phyloP scores from a whole-genome alignment of 1,284 basidiomycete genomes.

The Wallemia hederae region DNA sequence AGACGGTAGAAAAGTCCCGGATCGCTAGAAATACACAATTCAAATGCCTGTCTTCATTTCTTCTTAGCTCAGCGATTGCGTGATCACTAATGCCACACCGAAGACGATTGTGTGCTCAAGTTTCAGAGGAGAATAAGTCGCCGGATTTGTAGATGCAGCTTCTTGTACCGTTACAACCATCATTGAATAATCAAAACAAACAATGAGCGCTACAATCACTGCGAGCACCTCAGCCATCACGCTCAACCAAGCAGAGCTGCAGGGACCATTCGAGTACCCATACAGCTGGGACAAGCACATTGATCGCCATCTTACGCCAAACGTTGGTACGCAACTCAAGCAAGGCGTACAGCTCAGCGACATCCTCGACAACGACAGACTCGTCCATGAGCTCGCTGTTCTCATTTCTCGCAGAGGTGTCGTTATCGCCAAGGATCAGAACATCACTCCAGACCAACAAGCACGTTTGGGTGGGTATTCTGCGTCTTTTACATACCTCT shows the following conservation, averaged over 20 bases:
- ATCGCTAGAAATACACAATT: too few species aligned
- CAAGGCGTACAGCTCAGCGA: neutral
- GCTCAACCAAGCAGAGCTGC: neutral
- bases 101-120: too few species aligned
- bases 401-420: constrained; percentile 9
- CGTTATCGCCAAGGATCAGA: constrained; percentile 9
- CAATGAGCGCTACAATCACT: neutral
- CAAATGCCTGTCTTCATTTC: too few species aligned
- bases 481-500: neutral
- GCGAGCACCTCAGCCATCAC: neutral
- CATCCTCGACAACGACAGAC: neutral
- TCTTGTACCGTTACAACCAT: too few species aligned
- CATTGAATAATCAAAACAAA: too few species aligned
- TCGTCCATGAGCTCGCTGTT: neutral
- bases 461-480: neutral
- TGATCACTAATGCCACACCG: too few species aligned
- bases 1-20: too few species aligned
- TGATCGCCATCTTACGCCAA: neutral
- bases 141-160: too few species aligned
- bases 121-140: too few species aligned
- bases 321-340: neutral
- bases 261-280: neutral
- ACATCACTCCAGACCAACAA: constrained; percentile 3
- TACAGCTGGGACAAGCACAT: neutral
- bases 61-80: too few species aligned